Percentiles rank a stretch among this genome's conserved stretches.
phyloP scores from a whole-genome alignment of 2,329 filamentous ascomycete species.

The Westerdykella sp. region DNA sequence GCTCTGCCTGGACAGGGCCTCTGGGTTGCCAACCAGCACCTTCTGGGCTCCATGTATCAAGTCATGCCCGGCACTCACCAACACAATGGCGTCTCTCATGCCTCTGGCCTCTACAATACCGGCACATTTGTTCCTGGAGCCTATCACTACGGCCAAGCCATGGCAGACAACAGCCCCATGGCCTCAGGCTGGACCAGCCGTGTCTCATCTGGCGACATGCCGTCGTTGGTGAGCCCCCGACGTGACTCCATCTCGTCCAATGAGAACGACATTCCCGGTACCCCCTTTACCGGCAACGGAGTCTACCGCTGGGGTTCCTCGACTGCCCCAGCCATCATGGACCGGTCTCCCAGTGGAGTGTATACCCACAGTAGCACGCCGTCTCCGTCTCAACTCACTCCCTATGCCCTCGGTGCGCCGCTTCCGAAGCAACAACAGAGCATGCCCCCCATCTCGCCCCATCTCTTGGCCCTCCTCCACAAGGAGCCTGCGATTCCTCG shows the following conservation, averaged over 20 bases:
- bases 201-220: constrained; percentile 43
- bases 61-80: constrained; percentile 27
- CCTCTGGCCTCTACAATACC: constrained; percentile 42
- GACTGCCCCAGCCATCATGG: constrained; percentile 39
- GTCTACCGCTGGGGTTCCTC: constrained; percentile 42
- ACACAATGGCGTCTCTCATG: constrained; percentile 25
- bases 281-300: constrained; percentile 40
- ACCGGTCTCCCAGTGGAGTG: constrained; percentile 45
- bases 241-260: constrained; percentile 49
- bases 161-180: constrained; percentile 43
- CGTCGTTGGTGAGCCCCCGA: constrained; percentile 47
- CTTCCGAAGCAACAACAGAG: constrained; percentile 30
- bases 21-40: constrained; percentile 35
- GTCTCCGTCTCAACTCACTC: constrained; percentile 44
- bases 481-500: constrained; percentile 78
- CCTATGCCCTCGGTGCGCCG: constrained; percentile 40
- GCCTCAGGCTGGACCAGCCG: constrained; percentile 42
- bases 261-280: constrained; percentile 48
- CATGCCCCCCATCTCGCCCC: constrained; percentile 39
- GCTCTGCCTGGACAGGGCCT: constrained; percentile 31
- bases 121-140: constrained; percentile 40
- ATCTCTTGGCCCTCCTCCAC: constrained; percentile 44
- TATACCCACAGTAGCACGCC: constrained; percentile 46
- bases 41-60: constrained; percentile 30
- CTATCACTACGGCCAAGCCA: constrained; percentile 42